Evolutionary conservation across 306 rosid genomes (phyloP).

Genomic region (Albizia julibrissin): DNA sequence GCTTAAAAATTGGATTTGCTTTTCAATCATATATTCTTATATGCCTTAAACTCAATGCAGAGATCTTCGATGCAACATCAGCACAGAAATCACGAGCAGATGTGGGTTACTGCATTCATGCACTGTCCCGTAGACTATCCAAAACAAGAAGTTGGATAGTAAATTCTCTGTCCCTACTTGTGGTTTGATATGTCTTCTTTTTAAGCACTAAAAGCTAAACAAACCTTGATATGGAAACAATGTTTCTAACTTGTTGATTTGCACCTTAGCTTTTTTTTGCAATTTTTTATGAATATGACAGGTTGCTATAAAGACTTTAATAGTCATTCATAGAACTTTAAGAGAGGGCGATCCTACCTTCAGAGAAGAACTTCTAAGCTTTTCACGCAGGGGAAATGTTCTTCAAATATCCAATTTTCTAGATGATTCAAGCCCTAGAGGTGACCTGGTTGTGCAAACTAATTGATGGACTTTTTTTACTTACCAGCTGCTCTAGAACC

Average conservation of each 20-base stretch:
- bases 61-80: slow-evolving; percentile 78
- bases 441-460: slow-evolving; percentile 40
- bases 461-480: not conserved
- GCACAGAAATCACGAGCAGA: slow-evolving; percentile 85
- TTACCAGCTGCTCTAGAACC: slow-evolving; percentile 25
- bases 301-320: slow-evolving; percentile 95
- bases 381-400: slow-evolving; percentile 67
- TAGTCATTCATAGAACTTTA: slow-evolving; percentile 87
- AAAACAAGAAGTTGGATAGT: slow-evolving; percentile 91
- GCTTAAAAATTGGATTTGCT: not conserved
- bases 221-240: not conserved
- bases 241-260: not conserved
- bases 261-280: slow-evolving; percentile 28
- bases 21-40: slow-evolving; percentile 6
- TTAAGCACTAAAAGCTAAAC: not conserved
- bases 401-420: slow-evolving; percentile 90
- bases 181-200: not conserved
- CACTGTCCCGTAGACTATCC: slow-evolving; percentile 74
- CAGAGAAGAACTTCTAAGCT: slow-evolving; percentile 81
- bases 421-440: slow-evolving; percentile 90
- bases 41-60: slow-evolving; percentile 41
- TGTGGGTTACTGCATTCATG: slow-evolving; percentile 93
- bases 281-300: slow-evolving; percentile 38
- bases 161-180: slow-evolving; percentile 34
- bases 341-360: slow-evolving; percentile 98